Base-by-base conservation (phyloP, 106 monocot genomes). In the Acorus calamus region DNA sequence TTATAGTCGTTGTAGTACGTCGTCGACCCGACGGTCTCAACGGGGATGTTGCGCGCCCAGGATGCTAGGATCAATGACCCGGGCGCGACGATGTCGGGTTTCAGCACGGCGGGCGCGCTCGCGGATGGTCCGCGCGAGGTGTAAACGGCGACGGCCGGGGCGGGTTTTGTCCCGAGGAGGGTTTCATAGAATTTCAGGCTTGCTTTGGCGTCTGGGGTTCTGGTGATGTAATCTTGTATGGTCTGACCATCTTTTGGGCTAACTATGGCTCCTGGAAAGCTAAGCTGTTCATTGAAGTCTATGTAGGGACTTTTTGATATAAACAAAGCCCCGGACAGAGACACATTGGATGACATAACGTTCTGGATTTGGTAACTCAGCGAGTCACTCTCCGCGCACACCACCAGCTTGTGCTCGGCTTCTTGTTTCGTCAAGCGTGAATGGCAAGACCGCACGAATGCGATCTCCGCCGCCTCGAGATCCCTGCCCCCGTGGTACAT, bases 41-140 rank as follows among this genome's bases (percentile, higher is more conserved):
- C 50, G 12, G 59, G 52, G 8, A 7, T 1, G 11, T 71, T 73
- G 10, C 46, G 50, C 0, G 74, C 10, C 89, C 86, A 83, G 0
- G 89, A 53, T 0, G 83, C 85, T 0, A 90, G 72, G 4, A 86
- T 72, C 3, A 59, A 59, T 6, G 67, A 46, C 2, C 89, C 89
- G 0, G 89, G 89, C 7, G 86, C 86, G 42, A 85, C 55, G 66
- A 46, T 8, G 70, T 90, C 89, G 2, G 89, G 89, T 63, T 90
- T 90, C n/a, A 90, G 67, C 50, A 90, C 74, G 7, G 4, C 14
- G 2, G 79, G 79, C 63, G 60, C 68, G 54, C 68, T 78, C 65
- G 2, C n/a, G 0, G 82, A 83, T 4, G 89, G 89, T 2, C 89
- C 89, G 6, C 89, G 53, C 2, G 89, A 90, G 8, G 70, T 67